Percentiles rank a stretch among this genome's conserved stretches.
phyloP scores from a whole-genome alignment of 768 basidiomycete species.

The Pisolithus marmoratus region DNA sequence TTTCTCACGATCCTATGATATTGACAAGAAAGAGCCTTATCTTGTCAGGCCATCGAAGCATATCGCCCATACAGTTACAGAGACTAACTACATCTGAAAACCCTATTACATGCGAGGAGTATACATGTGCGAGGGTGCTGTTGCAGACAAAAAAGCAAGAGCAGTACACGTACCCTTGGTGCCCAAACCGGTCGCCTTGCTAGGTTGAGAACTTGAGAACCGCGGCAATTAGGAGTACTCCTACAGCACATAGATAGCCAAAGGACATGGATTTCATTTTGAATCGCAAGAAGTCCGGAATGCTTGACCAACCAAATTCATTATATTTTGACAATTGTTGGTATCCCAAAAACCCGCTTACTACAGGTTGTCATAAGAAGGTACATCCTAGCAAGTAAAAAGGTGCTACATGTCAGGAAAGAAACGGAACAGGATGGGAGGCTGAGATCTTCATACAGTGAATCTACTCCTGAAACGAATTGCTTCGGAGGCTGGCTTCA shows the following conservation, averaged over 20 bases:
- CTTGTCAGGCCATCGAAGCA: too few species aligned
- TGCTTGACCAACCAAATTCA: not conserved
- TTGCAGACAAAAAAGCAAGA: not conserved
- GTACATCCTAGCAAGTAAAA: not conserved
- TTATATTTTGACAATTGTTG: not conserved
- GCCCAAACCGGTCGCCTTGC: too few species aligned
- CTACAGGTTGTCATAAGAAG: not conserved
- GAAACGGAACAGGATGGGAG: not conserved
- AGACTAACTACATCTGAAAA: too few species aligned
- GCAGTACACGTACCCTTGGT: not conserved
- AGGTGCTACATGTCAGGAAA: not conserved
- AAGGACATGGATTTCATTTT: not conserved
- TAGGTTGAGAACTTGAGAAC: not conserved
- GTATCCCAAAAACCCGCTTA: not conserved
- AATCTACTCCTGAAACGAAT: constrained; percentile 39
- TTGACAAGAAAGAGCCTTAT: too few species aligned
- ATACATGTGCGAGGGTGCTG: too few species aligned
- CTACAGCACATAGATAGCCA: not conserved
- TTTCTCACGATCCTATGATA: too few species aligned
- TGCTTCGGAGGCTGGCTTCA: constrained; percentile 56
- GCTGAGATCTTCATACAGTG: not conserved
- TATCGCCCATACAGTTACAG: too few species aligned
- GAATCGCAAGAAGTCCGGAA: not conserved
- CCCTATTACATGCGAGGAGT: too few species aligned
- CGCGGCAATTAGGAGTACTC: not conserved